These are phyloP conservation scores for Saussurea involucrata DNA, from an alignment of 129 eudicot species.

Conservation along the genomic window DNA sequence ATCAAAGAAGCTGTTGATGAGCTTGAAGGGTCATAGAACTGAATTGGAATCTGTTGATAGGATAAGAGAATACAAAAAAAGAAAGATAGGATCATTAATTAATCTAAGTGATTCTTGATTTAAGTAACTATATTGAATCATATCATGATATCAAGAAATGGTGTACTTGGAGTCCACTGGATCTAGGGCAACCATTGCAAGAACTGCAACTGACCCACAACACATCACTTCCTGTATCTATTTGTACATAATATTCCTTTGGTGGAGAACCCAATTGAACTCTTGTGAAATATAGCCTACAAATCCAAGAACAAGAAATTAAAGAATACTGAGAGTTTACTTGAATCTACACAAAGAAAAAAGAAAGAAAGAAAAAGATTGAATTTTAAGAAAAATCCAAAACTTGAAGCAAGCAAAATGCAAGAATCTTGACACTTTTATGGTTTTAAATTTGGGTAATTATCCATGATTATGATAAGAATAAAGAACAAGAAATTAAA, in stretches of 20 bases:
- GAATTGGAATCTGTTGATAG: conserved; percentile 58
- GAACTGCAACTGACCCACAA: conserved; percentile 83
- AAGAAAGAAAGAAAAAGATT: conserved; percentile 5
- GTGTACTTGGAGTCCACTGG: conserved; percentile 89
- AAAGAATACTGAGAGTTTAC: not conserved
- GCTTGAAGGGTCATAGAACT: conserved; percentile 70
- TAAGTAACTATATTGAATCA: not conserved
- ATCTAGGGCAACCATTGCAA: conserved; percentile 80
- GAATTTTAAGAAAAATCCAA: not conserved
- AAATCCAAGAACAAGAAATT: conserved; percentile 3
- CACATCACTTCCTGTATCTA: conserved; percentile 95
- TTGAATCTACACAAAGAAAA: not conserved
- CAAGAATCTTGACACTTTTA: conserved; percentile 11
- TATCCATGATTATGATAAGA: no score
- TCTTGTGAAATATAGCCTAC: conserved; percentile 79
- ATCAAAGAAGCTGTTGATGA: conserved; percentile 64
- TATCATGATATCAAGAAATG: not conserved
- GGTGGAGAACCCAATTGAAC: conserved; percentile 87
- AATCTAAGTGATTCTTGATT: not conserved
- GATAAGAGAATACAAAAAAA: not conserved
- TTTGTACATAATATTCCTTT: conserved; percentile 79
- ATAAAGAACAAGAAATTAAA: no score
- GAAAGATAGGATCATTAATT: not conserved
- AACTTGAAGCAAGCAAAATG: conserved; percentile 15
- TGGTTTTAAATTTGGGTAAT: not conserved